phyloP scores from a whole-genome alignment of 306 rosid genomes.

The Lathyrus oleraceus region DNA sequence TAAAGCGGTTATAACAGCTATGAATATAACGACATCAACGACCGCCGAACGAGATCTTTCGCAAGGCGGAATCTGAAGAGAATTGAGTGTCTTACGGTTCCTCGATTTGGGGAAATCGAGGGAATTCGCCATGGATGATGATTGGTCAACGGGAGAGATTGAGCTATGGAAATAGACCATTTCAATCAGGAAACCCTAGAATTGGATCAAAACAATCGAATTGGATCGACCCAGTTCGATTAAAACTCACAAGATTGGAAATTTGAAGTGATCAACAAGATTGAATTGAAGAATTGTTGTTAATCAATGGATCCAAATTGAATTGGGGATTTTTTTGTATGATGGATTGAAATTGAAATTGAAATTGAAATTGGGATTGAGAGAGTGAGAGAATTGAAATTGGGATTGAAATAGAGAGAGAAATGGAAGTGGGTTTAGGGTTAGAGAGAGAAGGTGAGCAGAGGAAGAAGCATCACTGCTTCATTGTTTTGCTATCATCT shows the following conservation, averaged over 20 bases:
- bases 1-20: constrained; percentile 66
- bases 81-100: constrained; percentile 54
- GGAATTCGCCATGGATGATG: constrained; percentile 60
- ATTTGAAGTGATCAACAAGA: constrained; percentile 33
- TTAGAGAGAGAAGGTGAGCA: constrained; percentile 33
- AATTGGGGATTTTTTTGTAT: neutral
- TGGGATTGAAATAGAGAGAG: constrained; percentile 8
- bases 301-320: constrained; percentile 26
- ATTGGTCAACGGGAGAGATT: constrained; percentile 79
- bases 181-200: constrained; percentile 47
- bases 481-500: constrained; percentile 33
- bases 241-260: constrained; percentile 14
- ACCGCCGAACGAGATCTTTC: constrained; percentile 73
- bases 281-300: constrained; percentile 40
- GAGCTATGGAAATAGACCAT: constrained; percentile 88
- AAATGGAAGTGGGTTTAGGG: constrained; percentile 37
- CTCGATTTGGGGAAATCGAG: constrained; percentile 54
- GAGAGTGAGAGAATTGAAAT: neutral
- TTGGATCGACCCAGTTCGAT: constrained; percentile 48
- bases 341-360: constrained; percentile 11
- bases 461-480: constrained; percentile 46
- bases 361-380: neutral
- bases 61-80: constrained; percentile 58
- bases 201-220: constrained; percentile 37
- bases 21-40: constrained; percentile 63